Evolutionary conservation across 192 early-diverging fungal species (phyloP), one percentile per base, ranked within the genome.

Genomic region (Ambispora gerdemannii): DNA sequence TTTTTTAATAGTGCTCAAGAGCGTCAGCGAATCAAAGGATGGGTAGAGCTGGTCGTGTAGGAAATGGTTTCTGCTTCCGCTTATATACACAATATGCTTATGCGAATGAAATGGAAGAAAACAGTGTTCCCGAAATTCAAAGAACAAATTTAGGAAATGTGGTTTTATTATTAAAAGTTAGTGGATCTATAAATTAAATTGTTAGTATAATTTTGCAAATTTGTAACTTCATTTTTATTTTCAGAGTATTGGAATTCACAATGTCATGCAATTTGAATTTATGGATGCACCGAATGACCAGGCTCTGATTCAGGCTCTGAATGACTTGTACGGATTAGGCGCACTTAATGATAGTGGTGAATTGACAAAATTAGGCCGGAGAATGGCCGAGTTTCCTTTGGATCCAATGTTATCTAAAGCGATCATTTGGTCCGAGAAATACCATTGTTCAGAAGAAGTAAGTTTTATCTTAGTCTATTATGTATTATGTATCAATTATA

Each of bases 331-430:
- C 76, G 93, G 92, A 13, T 82, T 99, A 25, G 95, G 95, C 24
- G 92, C 94, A 22, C 78, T 99, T 38, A 96, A 97, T 77, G 91
- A 93, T 51, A 84, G 85, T 4, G 97, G 96, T 15, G 90, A 96
- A 75, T 72, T 99, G 67, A 99, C 97, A 15, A 97, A 96, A 76
- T 83, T 97, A 17, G 97, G 97, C 0, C 88, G 95, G 11, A 82
- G 93, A 17, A 99, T 99, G 97, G 95, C 96, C 31, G 97, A 99
- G 86, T 95, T 97, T 72, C 97, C 97, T 4, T 84, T 92, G 70
- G 96, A 99, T 73, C 97, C 97, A 2, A 92, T 93, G 87, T 82
- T 97, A 72, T 92, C 92, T 71, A 96, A 97, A 73, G 86, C 92
- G 11, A 82, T 98, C 50, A 84, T 99, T 59, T 92, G 89, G 7